Base-by-base conservation (phyloP, 148 eudicot species). In the Chenopodium suecicum region DNA sequence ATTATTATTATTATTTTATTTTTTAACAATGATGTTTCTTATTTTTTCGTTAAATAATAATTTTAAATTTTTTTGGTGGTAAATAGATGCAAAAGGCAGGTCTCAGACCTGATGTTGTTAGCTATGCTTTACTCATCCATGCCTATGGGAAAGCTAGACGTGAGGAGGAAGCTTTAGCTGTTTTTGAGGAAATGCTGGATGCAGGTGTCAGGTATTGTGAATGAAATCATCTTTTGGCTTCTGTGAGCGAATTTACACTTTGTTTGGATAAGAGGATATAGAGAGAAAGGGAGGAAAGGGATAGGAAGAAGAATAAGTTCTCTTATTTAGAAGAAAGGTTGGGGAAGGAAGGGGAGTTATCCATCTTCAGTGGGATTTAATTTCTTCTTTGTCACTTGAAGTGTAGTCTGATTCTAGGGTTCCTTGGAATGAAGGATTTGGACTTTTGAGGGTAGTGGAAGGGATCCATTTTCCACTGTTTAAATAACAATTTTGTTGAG, bases 171-270 rank as follows among this genome's bases (percentile, higher is more conserved):
- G 97, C 98, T 17, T 85, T 92, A 80, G 98, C 98, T 74, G 98
- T 95, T 77, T 95, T 95, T 86, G 98, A 95, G 85, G 98, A 95
- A 88, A 95, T 95, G 98, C 90, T 95, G 76, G 98, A 95, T 92
- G 98, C 98, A 83, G 97, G 98, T 87, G 98, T 95, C 85, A 93
- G 96, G 98, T 93, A 78, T 79, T 79, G 72, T 32, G 77, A 54
- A 46, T 75, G 50, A 31, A 48, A 44, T 48, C 19, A 50, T 74
- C 70, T 41, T 70, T 41, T 85, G 66, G 12, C 29, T 75, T 46
- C 50, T 79, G 16, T 37, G 9, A 50, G 27, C 31, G 2, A 62
- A 62, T 58, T 19, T 70, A 25, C 4, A 4, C 31, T 44, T 29
- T 41, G 44, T 41, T 41, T 41, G 44, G 8, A 41, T 41, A 41